Base-by-base conservation (phyloP, 441 rosid genomes). In the Corymbia citriodora region DNA sequence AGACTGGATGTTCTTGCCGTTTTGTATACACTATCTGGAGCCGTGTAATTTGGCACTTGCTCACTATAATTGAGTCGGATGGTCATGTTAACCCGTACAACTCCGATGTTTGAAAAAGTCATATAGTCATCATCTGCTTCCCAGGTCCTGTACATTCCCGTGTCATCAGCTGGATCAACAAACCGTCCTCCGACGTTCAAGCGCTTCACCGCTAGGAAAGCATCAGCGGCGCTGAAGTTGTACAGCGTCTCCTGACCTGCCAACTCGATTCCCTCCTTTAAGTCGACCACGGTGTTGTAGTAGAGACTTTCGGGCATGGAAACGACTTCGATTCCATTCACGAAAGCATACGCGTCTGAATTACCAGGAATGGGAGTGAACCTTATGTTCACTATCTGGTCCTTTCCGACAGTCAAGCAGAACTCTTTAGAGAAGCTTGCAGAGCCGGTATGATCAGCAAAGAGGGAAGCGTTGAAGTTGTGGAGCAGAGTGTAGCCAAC, bases 201-300 rank as follows among this genome's bases (percentile, higher is more conserved):
- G 29, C 63, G 63, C 63, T 9, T 23, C 0, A 57, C 63, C 29
- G 6, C 0, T 57, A 23, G 13, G 12, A 57, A 27, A 57, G 1
- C 12, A 0, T 21, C 0, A 23, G 29, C 0, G 0, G 63, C 10
- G 8, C 0, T 0, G 0, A 1, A 9, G 63, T 11, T 9, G 29
- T 0, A 0, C 2, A 4, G 27, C 61, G 0, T 0, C 12, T 0
- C 2, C 0, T 0, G 12, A 57, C 2, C 29, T 57, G 0, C 6
- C 29, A 57, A 0, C 63, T 2, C 0, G 12, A 4, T 23, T 57
- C 29, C 63, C 29, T 23, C 12, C 1, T 0, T 57, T 57, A 12
- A 57, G 61, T 57, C 6, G 27, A 55, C 0, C 2, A 3, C 0
- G 12, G 61, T 9, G 27, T 21, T 57, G 63, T 21, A 9, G 13